Percentiles rank a stretch among this genome's conserved stretches.
These are phyloP conservation scores for Helicocarpus griseus DNA, from an alignment of 2,329 filamentous ascomycete species.

Conservation along the genomic window DNA sequence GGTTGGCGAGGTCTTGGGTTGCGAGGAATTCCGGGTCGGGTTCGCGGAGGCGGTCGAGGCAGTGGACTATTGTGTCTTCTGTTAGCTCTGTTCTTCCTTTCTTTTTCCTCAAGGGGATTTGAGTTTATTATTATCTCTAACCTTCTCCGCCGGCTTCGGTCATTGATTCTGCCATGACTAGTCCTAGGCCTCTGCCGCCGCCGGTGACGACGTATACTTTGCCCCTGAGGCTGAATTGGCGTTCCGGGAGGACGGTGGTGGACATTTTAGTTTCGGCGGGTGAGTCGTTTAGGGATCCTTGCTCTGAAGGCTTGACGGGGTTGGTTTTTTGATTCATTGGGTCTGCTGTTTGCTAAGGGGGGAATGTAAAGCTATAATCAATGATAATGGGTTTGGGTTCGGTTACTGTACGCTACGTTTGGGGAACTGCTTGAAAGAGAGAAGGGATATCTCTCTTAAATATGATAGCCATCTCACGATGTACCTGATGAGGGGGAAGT, in stretches of 20 bases:
- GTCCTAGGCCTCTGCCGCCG: constrained; percentile 32
- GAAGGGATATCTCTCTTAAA: too few relatives aligned
- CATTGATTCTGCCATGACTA: constrained; percentile 37
- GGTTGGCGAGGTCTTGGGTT: constrained; percentile 27
- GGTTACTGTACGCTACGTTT: background rate
- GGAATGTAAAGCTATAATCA: background rate
- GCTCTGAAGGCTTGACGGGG: too few relatives aligned
- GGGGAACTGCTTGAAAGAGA: too few relatives aligned
- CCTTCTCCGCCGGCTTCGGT: constrained; percentile 39
- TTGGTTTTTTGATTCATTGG: background rate
- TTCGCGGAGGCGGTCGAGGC: constrained; percentile 35
- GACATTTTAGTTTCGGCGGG: background rate
- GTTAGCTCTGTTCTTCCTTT: background rate
- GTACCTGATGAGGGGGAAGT: background rate
- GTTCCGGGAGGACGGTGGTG: background rate
- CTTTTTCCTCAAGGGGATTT: too few relatives aligned
- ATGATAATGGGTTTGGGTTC: background rate
- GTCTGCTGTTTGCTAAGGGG: background rate
- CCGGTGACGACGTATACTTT: constrained; percentile 34
- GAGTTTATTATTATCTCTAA: too few relatives aligned
- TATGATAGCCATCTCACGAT: too few relatives aligned
- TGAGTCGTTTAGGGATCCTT: too few relatives aligned
- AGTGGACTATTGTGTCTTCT: constrained; percentile 30
- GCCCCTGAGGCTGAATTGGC: constrained; percentile 32
- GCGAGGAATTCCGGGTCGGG: constrained; percentile 34